Conservation (phyloP, 2,329 filamentous ascomycete species). For the Aspergillus eucalypticola region DNA sequence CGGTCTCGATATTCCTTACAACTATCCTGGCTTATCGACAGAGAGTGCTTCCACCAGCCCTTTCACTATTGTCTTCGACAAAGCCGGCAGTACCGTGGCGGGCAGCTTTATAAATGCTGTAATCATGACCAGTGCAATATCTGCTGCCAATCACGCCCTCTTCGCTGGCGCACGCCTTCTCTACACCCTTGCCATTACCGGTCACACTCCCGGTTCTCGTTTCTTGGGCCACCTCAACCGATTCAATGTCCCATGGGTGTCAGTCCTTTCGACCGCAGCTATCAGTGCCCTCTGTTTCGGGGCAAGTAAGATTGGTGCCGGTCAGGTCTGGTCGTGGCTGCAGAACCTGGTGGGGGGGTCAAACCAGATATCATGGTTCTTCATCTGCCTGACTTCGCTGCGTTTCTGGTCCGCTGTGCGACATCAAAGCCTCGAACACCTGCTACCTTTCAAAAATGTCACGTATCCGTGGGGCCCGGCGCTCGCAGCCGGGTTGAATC, state of each 20-base stretch:
- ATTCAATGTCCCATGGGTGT: conserved; percentile 55
- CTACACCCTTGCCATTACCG: conserved; percentile 57
- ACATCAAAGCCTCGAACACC: conserved; percentile 60
- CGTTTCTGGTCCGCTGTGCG: conserved; percentile 62
- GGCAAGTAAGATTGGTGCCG: conserved; percentile 65
- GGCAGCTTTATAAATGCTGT: conserved; percentile 64
- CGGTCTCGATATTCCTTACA: conserved; percentile 62
- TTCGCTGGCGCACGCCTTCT: conserved; percentile 59
- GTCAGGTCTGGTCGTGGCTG: conserved; percentile 66
- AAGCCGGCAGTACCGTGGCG: conserved; percentile 56
- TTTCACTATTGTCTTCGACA: conserved; percentile 63
- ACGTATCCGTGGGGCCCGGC: conserved; percentile 65
- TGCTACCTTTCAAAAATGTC: conserved; percentile 66
- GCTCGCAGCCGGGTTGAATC: conserved; percentile 58
- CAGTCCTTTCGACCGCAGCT: conserved; percentile 56
- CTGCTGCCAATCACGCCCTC: conserved; percentile 60
- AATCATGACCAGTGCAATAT: conserved; percentile 61
- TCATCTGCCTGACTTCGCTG: conserved; percentile 64
- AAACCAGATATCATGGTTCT: conserved; percentile 65
- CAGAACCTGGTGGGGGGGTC: conserved; percentile 69
- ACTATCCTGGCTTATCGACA: conserved; percentile 48
- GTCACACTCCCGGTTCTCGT: conserved; percentile 52
- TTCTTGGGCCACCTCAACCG: conserved; percentile 55
- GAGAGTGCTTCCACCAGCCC: conserved; percentile 52
- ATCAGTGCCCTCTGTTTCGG: conserved; percentile 64